Base-by-base conservation (phyloP, 768 basidiomycete species). In the Trametes punicea region DNA sequence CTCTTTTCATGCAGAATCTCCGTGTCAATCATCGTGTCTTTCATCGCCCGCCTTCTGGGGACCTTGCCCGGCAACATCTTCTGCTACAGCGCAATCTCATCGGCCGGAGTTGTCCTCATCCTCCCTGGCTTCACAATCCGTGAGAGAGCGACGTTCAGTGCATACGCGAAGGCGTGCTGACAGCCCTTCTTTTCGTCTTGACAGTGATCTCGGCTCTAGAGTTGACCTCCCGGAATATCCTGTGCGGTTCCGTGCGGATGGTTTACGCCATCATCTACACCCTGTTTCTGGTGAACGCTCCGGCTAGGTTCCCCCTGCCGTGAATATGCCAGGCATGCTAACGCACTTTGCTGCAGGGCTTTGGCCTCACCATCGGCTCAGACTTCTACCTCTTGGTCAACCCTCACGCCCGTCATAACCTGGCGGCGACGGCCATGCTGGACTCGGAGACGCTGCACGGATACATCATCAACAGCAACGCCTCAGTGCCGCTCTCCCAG, bases 81-180 rank as follows among this genome's bases (percentile, higher is more conserved):
- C 68, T 97, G 94, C 70, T 97, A 93, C 71, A 88, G 87, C 46
- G 87, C 94, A 3, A 84, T 96, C 59, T 90, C 93, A 8, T 91
- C 90, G 10, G 89, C 90, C 29, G 91, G 91, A 2, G 88, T 95
- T 8, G 89, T 94, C n/a, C 79, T 91, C 44, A 92, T 96, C 60
- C 81, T 95, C 13, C 93, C 93, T 8, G 93, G 91, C 26, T 94
- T 90, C 65, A 88, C 88, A 11, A 80, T 91, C 52, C 72, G 90
- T 90, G 66, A 72, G 88, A 73, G 8, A 2, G 2, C 25, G 4
- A 13, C 20, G n/a, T n/a, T n/a, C n/a, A n/a, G n/a, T n/a, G n/a
- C n/a, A n/a, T n/a, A n/a, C n/a, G n/a, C n/a, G n/a, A n/a, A n/a
- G 8, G 34, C 15, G 4, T 25, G 8, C 6, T 25, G n/a, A 21